Evolutionary conservation across 768 basidiomycete genomes (phyloP), one percentile per base, ranked within the genome.

Genomic region (Xerocomellus dryophilus): DNA sequence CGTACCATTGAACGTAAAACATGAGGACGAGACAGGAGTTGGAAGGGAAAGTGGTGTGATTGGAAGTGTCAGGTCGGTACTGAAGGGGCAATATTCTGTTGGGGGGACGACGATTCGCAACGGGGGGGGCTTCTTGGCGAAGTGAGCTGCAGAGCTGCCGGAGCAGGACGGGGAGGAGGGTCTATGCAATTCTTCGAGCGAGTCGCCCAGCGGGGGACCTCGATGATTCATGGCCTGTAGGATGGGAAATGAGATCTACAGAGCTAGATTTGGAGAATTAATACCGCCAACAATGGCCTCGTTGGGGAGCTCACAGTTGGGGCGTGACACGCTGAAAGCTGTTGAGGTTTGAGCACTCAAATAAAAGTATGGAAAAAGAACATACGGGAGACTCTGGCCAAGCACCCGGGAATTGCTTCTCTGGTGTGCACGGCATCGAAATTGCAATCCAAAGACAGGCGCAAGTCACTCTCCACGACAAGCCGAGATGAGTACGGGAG

Each of bases 31-130:
- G 43, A 69, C 39, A 9, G 66, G 58, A 21, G 63, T 59, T 27
- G 61, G 57, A 53, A 71, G 63, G 44, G 61, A 58, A 38, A 53
- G 60, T 10, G 68, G 64, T 8, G 66, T 64, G 17, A 63, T 60
- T 40, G 69, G 69, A 54, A 68, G 59, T 5, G 60, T 66, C n/a
- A 71, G 56, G 42, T 71, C 61, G 17, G 66, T 68, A 36, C 66
- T 62, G 51, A 68, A 69, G n/a, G 68, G 68, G 54, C 66, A 71
- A 47, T 69, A 69, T 56, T 71, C 69, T 29, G 70, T 62, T 15
- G 68, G 66, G 14, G 70, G 70, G 45, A 70, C 63, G 21, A 66
- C 50, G 61, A 69, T 70, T 61, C 68, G 68, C 59, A 69, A 45
- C 7, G 65, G 54, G 32, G 51, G 41, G 4, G 53, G 55, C 53